Conservation (phyloP, 2,329 filamentous ascomycete genomes). For the Alternaria viburni region DNA sequence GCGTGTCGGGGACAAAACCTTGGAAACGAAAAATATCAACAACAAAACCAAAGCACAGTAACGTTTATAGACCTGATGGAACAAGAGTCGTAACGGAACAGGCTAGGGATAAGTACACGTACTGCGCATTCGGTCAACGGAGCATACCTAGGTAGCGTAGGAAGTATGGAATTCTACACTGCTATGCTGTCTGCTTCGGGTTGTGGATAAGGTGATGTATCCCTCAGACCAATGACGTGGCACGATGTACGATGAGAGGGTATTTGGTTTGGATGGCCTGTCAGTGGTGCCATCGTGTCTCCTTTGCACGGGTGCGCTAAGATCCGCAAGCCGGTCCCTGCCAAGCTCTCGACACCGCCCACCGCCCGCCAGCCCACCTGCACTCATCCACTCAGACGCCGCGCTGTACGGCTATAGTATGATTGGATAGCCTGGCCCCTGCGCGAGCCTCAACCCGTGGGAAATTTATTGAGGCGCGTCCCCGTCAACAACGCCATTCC, state of each 20-base stretch:
- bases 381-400: conserved; percentile 11
- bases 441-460: conserved; percentile 21
- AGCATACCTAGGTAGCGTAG: conserved; percentile 1
- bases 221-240: conserved; percentile 27
- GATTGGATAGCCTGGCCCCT: conserved; percentile 24
- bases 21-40: neutral
- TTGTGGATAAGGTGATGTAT: conserved; percentile 2
- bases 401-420: conserved; percentile 22
- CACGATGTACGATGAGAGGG: conserved; percentile 17
- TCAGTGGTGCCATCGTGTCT: conserved; percentile 32
- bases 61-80: neutral
- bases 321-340: conserved; percentile 22
- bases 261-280: conserved; percentile 18
- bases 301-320: conserved; percentile 12
- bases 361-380: neutral
- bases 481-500: conserved; percentile 19
- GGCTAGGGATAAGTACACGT: neutral
- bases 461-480: conserved; percentile 38
- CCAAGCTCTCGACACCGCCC: conserved; percentile 16
- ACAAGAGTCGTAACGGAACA: conserved; percentile 18
- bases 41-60: neutral
- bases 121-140: neutral
- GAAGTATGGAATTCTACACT: neutral
- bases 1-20: neutral
- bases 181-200: neutral